phyloP scores from a whole-genome alignment of 2,329 filamentous ascomycete genomes.

The Pseudocercospora ulei region DNA sequence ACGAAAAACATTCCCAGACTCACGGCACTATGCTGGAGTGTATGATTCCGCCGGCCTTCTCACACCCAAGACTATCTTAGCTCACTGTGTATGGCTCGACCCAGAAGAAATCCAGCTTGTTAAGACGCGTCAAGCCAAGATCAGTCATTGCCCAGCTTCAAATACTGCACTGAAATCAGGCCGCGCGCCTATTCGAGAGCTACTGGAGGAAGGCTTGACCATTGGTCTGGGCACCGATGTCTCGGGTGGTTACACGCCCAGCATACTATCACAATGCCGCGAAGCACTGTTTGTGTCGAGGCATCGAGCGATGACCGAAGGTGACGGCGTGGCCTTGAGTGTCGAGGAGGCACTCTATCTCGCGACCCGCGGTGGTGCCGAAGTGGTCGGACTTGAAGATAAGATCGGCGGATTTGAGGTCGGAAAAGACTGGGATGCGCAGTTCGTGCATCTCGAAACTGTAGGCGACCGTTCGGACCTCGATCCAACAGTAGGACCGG shows the following conservation, averaged over 20 bases:
- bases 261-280: conserved; percentile 70
- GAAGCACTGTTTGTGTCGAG: conserved; percentile 72
- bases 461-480: conserved; percentile 33
- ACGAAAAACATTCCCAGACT: conserved; percentile 55
- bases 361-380: conserved; percentile 77
- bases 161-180: conserved; percentile 78
- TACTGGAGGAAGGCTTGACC: conserved; percentile 64
- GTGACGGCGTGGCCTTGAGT: conserved; percentile 50
- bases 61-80: conserved; percentile 64
- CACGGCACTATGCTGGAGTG: conserved; percentile 59
- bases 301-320: conserved; percentile 51
- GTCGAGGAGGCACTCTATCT: conserved; percentile 80
- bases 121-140: conserved; percentile 50
- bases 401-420: conserved; percentile 71
- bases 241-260: conserved; percentile 73
- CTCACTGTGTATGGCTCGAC: conserved; percentile 70
- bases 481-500: conserved; percentile 46
- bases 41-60: conserved; percentile 68
- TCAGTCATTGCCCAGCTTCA: conserved; percentile 78
- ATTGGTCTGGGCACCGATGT: conserved; percentile 88
- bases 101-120: conserved; percentile 58
- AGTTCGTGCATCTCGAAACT: conserved; percentile 58
- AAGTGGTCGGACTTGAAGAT: conserved; percentile 62
- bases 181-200: conserved; percentile 60
- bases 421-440: conserved; percentile 85